Percentiles rank a stretch among this genome's conserved stretches.
Conservation (phyloP, 139 green algal species). For the Tetradesmus obliquus region DNA sequence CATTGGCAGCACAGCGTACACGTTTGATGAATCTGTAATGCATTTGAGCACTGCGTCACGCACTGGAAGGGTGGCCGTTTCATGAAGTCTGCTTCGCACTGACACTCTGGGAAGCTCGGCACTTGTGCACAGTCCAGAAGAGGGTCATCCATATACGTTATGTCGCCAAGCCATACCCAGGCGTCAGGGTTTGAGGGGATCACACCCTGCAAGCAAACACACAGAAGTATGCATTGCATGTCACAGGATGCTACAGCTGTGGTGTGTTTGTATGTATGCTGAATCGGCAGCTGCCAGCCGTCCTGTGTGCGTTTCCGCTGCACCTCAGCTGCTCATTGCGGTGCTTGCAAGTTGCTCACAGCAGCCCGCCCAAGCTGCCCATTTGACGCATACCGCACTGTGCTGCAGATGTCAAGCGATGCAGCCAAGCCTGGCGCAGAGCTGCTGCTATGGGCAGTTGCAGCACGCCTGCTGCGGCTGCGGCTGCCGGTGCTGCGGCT, state of each 20-base stretch:
- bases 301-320: too few species aligned
- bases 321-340: too few species aligned
- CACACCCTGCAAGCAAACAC: slow-evolving; percentile 52
- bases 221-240: not conserved
- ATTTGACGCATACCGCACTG: too few species aligned
- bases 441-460: not conserved
- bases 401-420: too few species aligned
- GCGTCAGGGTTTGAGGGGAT: slow-evolving; percentile 68
- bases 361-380: too few species aligned
- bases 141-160: slow-evolving; percentile 65
- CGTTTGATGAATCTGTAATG: not conserved
- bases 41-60: not conserved
- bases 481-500: not conserved
- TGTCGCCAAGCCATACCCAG: slow-evolving; percentile 81
- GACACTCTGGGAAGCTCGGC: slow-evolving; percentile 52
- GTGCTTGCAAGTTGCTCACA: too few species aligned
- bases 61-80: slow-evolving; percentile 21
- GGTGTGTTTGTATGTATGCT: not conserved
- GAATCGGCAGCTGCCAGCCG: not conserved
- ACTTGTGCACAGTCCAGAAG: slow-evolving; percentile 49
- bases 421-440: too few species aligned
- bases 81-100: slow-evolving; percentile 55
- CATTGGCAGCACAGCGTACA: not conserved
- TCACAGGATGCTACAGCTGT: not conserved
- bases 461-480: not conserved